Conservation (phyloP, 2,329 filamentous ascomycete species). For the Septoria petroselini region DNA sequence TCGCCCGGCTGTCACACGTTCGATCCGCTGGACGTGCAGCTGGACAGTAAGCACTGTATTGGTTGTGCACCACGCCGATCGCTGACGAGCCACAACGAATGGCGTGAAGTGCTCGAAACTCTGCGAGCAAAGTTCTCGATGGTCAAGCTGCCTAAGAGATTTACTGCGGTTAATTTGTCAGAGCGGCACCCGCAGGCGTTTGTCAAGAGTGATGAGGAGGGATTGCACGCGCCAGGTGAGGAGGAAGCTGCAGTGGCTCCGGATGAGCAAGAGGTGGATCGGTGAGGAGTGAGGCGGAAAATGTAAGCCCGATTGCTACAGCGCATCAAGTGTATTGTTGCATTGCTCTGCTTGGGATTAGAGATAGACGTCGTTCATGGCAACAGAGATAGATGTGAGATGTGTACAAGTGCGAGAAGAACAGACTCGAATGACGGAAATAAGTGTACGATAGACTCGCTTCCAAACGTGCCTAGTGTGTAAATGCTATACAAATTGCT, state of each 20-base stretch:
- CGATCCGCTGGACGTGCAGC: slow-evolving; percentile 91
- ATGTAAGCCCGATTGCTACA: slow-evolving; percentile 30
- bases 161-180: slow-evolving; percentile 50
- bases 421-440: too few relatives aligned
- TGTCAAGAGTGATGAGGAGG: slow-evolving; percentile 20
- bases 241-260: not conserved
- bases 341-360: too few relatives aligned
- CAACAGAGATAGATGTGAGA: too few relatives aligned
- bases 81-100: slow-evolving; percentile 86
- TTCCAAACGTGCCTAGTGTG: too few relatives aligned
- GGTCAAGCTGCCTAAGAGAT: slow-evolving; percentile 52
- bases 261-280: slow-evolving; percentile 33
- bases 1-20: slow-evolving; percentile 95
- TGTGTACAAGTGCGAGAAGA: too few relatives aligned
- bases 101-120: slow-evolving; percentile 96
- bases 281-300: slow-evolving; percentile 38
- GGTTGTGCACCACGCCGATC: slow-evolving; percentile 87
- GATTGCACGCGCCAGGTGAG: not conserved
- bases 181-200: slow-evolving; percentile 51
- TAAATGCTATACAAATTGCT: too few relatives aligned
- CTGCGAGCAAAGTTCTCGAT: slow-evolving; percentile 92
- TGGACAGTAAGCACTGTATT: slow-evolving; percentile 95
- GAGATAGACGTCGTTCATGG: too few relatives aligned
- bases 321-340: slow-evolving; percentile 28
- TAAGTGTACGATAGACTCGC: too few relatives aligned